Evolutionary conservation across 2,329 filamentous ascomycete species (phyloP), one percentile per base, ranked within the genome.

Genomic region (Fusarium brachygibbosum): DNA sequence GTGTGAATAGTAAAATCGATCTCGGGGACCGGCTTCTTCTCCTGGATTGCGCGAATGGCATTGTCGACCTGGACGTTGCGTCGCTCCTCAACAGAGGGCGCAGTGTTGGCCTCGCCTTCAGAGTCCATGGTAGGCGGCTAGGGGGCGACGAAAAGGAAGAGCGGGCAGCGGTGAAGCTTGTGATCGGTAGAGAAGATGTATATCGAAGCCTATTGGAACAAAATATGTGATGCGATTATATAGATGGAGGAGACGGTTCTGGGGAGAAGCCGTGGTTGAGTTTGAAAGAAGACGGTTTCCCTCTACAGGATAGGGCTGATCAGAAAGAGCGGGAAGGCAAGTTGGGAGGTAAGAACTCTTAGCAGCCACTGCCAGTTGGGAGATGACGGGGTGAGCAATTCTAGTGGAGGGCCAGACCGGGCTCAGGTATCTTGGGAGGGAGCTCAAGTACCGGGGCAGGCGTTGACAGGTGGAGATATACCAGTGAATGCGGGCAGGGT

Each of bases 1-100:
- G 92, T 96, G 82, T 99, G 96, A 77, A 99, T 90, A 58, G 93
- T 97, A 81, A 99, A 99, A 85, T 99, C 96, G 77, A 99, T 98
- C 86, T 98, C 95, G 61, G 96, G 96, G 51, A 97, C 87, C 56
- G 95, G 94, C 85, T 92, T 95, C 91, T 98, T 98, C 76, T 98
- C 90, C 80, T 91, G 90, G 77, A 99, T 94, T 65, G 96, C 96
- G 80, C 93, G 93, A 77, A 95, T 91, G 75, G 93, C 92, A 88
- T 93, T 95, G 83, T 97, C 93, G 78, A 98, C 87, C 80, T 92
- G 89, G 76, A 82, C 79, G 76, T 80, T 86, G 79, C 84, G 85
- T 76, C 81, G 82, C 49, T 85, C 82, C 51, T 84, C 83, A 71
- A 70, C 72, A 53, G 78, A 62, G 54, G 73, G 68, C 50, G 70